These are phyloP conservation scores for Avena insularis DNA, from an alignment of 176 grass and related monocot genomes.

Conservation along the genomic window DNA sequence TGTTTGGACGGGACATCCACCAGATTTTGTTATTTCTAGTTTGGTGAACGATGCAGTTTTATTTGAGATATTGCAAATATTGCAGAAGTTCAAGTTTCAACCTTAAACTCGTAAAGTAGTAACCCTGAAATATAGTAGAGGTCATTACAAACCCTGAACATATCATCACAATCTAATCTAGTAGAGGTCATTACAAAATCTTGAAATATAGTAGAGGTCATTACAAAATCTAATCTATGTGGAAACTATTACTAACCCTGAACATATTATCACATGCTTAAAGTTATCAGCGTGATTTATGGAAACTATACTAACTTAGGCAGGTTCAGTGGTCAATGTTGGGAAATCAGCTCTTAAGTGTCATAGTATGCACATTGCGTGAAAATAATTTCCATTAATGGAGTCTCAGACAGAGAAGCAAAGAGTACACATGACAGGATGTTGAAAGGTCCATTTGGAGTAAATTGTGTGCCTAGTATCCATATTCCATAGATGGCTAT, in stretches of 20 bases:
- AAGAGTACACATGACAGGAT: background rate
- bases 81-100: too few species aligned
- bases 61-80: too few species aligned
- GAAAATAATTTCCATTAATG: constrained; percentile 9
- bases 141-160: too few species aligned
- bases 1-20: too few species aligned
- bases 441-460: background rate
- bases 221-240: background rate
- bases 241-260: background rate
- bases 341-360: background rate
- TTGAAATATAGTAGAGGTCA: background rate
- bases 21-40: too few species aligned
- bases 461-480: too few species aligned
- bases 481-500: background rate
- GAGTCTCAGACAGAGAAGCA: background rate
- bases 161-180: too few species aligned
- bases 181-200: too few species aligned
- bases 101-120: too few species aligned
- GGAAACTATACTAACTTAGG: background rate
- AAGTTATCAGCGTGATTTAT: background rate
- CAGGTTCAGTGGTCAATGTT: constrained; percentile 1
- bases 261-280: background rate
- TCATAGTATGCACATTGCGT: background rate
- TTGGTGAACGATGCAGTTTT: too few species aligned
- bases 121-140: too few species aligned